Conservation (phyloP, 2,329 filamentous ascomycete genomes). For the Botrytis medusae region DNA sequence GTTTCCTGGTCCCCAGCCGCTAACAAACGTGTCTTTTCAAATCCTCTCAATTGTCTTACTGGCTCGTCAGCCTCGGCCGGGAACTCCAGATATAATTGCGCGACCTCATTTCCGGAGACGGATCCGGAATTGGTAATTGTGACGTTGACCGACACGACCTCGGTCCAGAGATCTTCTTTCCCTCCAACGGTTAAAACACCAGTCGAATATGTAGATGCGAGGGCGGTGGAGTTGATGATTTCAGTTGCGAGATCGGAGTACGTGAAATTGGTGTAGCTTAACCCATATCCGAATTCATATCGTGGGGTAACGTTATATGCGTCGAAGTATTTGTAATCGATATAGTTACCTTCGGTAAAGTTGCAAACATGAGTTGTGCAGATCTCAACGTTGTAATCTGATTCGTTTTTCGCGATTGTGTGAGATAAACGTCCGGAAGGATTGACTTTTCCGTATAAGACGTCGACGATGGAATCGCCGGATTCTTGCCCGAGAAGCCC, state of each 20-base stretch:
- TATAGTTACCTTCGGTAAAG: constrained; percentile 75
- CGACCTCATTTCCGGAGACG: constrained; percentile 52
- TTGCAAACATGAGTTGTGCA: constrained; percentile 64
- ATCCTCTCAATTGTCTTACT: constrained; percentile 25
- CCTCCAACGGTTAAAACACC: constrained; percentile 60
- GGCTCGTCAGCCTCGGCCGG: constrained; percentile 23
- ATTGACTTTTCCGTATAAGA: constrained; percentile 77
- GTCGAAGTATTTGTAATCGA: constrained; percentile 78
- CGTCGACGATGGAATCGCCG: constrained; percentile 72
- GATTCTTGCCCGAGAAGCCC: constrained; percentile 79
- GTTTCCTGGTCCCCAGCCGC: constrained; percentile 26
- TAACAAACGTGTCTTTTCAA: constrained; percentile 21
- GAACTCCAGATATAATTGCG: constrained; percentile 47
- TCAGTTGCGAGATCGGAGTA: constrained; percentile 61
- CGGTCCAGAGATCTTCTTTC: constrained; percentile 52
- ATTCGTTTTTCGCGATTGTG: constrained; percentile 61
- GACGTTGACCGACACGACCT: constrained; percentile 51
- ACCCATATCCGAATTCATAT: constrained; percentile 76
- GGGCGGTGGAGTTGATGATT: constrained; percentile 35
- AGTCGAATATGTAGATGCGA: constrained; percentile 47
- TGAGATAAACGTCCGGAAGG: constrained; percentile 77
- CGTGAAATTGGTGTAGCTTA: constrained; percentile 75
- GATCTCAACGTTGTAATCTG: constrained; percentile 43
- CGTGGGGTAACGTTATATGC: constrained; percentile 59
- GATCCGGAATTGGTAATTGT: constrained; percentile 55